Conservation (phyloP, 2,329 filamentous ascomycete species). For the Teratosphaeria nubilosa region DNA sequence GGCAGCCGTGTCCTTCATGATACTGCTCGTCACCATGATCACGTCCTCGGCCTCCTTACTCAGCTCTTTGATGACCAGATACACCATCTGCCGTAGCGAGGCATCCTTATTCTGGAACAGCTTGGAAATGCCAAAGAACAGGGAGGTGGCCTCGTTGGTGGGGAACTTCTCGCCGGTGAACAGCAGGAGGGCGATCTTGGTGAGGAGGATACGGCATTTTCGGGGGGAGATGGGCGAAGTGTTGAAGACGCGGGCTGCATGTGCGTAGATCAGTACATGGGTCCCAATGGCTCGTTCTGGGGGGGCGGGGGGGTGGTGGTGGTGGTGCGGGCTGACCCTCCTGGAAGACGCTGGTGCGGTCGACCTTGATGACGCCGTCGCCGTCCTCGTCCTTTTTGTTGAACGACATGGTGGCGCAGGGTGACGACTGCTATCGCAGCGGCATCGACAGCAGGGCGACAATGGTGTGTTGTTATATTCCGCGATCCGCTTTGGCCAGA, state of each 20-base stretch:
- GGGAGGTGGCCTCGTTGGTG: slow-evolving; percentile 89
- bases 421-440: slow-evolving; percentile 8
- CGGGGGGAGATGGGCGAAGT: slow-evolving; percentile 91
- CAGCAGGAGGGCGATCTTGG: slow-evolving; percentile 90
- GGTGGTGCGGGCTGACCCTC: slow-evolving; percentile 58
- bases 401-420: slow-evolving; percentile 64
- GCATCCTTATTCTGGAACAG: slow-evolving; percentile 99
- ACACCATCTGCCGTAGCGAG: slow-evolving; percentile 95
- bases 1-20: slow-evolving; percentile 98
- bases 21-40: slow-evolving; percentile 98
- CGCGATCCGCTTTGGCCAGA: background rate
- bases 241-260: slow-evolving; percentile 87
- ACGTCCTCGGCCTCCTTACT: slow-evolving; percentile 93
- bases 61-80: slow-evolving; percentile 95
- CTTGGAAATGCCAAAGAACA: slow-evolving; percentile 99
- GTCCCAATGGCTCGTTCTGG: slow-evolving; percentile 1
- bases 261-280: background rate
- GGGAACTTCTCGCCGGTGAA: slow-evolving; percentile 97
- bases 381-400: slow-evolving; percentile 99
- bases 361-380: slow-evolving; percentile 86
- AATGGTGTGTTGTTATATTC: background rate
- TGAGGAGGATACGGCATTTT: slow-evolving; percentile 93
- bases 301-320: background rate
- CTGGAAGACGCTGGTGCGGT: slow-evolving; percentile 96
- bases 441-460: slow-evolving; percentile 8